Evolutionary conservation across 1,284 basidiomycete genomes (phyloP), one percentile per base, ranked within the genome.

Genomic region (Wallemia mellicola): DNA sequence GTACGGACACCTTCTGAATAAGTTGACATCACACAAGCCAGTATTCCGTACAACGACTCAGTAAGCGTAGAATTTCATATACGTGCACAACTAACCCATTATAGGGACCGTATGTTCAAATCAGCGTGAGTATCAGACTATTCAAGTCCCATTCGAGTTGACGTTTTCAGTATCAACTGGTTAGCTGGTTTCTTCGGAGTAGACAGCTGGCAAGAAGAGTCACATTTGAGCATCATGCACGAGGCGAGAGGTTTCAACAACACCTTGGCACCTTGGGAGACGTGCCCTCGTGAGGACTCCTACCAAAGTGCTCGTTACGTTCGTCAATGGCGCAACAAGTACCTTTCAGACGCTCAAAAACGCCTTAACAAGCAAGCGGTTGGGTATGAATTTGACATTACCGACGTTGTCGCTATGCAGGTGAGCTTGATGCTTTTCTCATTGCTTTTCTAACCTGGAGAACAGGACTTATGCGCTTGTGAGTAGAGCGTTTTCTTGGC

Each of bases 381-480:
- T 1, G 87, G 86, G 0, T 80, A 81, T 61, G 72, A 79, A 9
- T 67, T 91, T 48, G 75, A 74, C 7, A 75, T 80, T 48, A 77
- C 80, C 63, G 86, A 91, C 65, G 73, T 83, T 1, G 63, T 70
- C 58, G 64, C 66, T 60, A 66, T 62, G 64, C 63, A 64, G 58
- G 65, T 66, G 59, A 58, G 63, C 24, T 59, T 15, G 9, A 17
- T 19, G 28, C 28, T 30, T 26, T 58, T 24, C 9, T 1, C 27
- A 82, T 78, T 62, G 73, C 72, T 5, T 76, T 83, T 73, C 25
- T 60, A 28, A 24, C 60, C 61, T 60, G 57, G 56, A 11, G 64
- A 67, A 65, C 67, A 67, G 62, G 67, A 69, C 48, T 65, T 77
- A 25, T 79, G 78, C 64, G 75, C 78, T 1, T 80, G 79, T 63